Percentiles rank a stretch among this genome's conserved stretches.
These are phyloP conservation scores for Corinectria fuckeliana DNA, from an alignment of 2,329 filamentous ascomycete genomes.

Conservation along the genomic window DNA sequence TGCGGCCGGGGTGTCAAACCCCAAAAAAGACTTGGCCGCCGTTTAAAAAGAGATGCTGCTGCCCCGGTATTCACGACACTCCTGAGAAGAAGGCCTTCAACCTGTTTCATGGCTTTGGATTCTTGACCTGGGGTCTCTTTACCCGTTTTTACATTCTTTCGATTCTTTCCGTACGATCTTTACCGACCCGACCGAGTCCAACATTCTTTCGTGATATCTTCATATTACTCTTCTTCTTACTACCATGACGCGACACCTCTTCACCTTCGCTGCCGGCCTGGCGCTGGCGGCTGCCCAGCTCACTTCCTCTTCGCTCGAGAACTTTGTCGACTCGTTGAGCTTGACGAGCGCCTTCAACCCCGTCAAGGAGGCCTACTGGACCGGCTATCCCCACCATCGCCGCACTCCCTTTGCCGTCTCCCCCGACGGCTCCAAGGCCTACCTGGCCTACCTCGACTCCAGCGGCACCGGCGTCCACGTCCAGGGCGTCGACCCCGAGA, in stretches of 20 bases:
- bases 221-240: conserved; percentile 16
- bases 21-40: background rate
- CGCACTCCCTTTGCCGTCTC: conserved; percentile 68
- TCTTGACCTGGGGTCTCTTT: conserved; percentile 33
- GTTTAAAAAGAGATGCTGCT: conserved; percentile 27
- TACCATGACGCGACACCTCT: conserved; percentile 33
- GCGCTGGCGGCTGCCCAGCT: conserved; percentile 37
- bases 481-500: conserved; percentile 60
- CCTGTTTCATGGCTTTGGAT: conserved; percentile 22
- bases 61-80: background rate
- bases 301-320: conserved; percentile 36
- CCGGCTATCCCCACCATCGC: conserved; percentile 64
- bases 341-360: conserved; percentile 62
- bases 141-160: conserved; percentile 35
- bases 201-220: conserved; percentile 15
- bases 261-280: conserved; percentile 36
- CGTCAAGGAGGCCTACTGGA: conserved; percentile 67
- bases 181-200: conserved; percentile 25
- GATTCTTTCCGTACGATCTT: conserved; percentile 31
- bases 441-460: conserved; percentile 65
- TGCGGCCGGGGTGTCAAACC: background rate
- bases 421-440: conserved; percentile 64
- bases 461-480: conserved; percentile 63
- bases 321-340: conserved; percentile 50
- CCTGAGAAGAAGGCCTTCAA: conserved; percentile 24